Evolutionary conservation across 768 basidiomycete genomes (phyloP).

Genomic region (Clitopilus hobsonii): DNA sequence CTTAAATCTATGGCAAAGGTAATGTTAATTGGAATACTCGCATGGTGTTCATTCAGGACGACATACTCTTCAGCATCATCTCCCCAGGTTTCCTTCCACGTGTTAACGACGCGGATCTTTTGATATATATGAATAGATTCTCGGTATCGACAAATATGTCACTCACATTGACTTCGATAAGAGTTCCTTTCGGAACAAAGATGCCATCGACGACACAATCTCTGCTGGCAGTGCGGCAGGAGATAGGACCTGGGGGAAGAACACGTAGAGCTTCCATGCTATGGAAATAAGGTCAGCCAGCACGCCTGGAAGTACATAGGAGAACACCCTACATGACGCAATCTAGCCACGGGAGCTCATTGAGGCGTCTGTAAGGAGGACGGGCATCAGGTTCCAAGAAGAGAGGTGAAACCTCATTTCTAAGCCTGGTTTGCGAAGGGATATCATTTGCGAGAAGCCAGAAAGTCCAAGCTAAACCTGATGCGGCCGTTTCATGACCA

Average conservation of each 20-base stretch:
- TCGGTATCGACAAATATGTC: too few relatives aligned
- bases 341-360: slow-evolving; percentile 34
- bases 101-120: slow-evolving; percentile 47
- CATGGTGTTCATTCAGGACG: not conserved
- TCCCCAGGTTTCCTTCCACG: slow-evolving; percentile 45
- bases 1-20: slow-evolving; percentile 27
- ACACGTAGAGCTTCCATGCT: too few relatives aligned
- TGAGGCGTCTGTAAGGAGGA: slow-evolving; percentile 35
- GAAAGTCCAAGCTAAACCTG: slow-evolving; percentile 46
- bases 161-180: too few relatives aligned
- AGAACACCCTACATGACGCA: slow-evolving; percentile 30
- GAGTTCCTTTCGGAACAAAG: too few relatives aligned
- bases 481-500: slow-evolving; percentile 42
- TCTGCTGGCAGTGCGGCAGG: too few relatives aligned
- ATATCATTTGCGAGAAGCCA: slow-evolving; percentile 51
- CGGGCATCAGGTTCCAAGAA: slow-evolving; percentile 23
- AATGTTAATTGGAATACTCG: not conserved
- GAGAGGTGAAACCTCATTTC: slow-evolving; percentile 44
- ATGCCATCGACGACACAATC: too few relatives aligned
- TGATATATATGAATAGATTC: not conserved
- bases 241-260: too few relatives aligned
- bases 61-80: slow-evolving; percentile 43
- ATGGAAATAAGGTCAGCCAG: too few relatives aligned
- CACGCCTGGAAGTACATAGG: too few relatives aligned
- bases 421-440: slow-evolving; percentile 42